phyloP scores from a whole-genome alignment of 768 basidiomycete species.

The Collybia sordida region DNA sequence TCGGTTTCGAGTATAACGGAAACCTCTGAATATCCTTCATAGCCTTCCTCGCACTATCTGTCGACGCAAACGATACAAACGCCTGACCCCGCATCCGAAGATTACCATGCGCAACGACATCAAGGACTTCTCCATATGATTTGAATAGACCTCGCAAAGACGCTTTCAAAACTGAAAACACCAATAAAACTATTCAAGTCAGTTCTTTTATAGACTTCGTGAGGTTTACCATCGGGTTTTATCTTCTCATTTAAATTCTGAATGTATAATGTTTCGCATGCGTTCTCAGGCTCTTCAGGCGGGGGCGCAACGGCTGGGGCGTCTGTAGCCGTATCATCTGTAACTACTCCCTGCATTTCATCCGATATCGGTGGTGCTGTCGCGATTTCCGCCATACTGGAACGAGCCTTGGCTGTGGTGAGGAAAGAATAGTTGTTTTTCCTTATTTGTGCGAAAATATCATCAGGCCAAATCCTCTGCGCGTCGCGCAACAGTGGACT shows the following conservation, averaged over 20 bases:
- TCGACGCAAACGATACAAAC: slow-evolving; percentile 87
- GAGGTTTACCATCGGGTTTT: slow-evolving; percentile 62
- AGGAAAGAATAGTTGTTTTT: slow-evolving; percentile 9
- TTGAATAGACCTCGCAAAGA: slow-evolving; percentile 89
- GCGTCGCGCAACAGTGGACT: too few species aligned
- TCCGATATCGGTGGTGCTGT: slow-evolving; percentile 21
- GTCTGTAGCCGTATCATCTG: slow-evolving; percentile 9
- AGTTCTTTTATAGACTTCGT: too few species aligned
- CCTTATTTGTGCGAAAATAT: slow-evolving; percentile 6
- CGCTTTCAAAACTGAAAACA: slow-evolving; percentile 72
- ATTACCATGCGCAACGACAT: slow-evolving; percentile 94
- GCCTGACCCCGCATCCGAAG: slow-evolving; percentile 98
- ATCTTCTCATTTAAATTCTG: slow-evolving; percentile 97
- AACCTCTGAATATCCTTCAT: slow-evolving; percentile 93
- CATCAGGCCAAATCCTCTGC: too few species aligned
- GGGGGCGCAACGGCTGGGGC: slow-evolving; percentile 15
- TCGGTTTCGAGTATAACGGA: slow-evolving; percentile 94
- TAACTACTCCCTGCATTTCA: slow-evolving; percentile 32
- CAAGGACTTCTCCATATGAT: slow-evolving; percentile 88
- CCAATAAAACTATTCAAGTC: slow-evolving; percentile 8
- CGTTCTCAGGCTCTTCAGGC: slow-evolving; percentile 40
- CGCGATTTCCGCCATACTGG: slow-evolving; percentile 28
- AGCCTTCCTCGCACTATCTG: slow-evolving; percentile 83
- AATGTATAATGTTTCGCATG: slow-evolving; percentile 89
- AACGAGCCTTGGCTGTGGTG: not conserved